Evolutionary conservation across 306 rosid genomes (phyloP).

Genomic region (Vigna nakashimae): DNA sequence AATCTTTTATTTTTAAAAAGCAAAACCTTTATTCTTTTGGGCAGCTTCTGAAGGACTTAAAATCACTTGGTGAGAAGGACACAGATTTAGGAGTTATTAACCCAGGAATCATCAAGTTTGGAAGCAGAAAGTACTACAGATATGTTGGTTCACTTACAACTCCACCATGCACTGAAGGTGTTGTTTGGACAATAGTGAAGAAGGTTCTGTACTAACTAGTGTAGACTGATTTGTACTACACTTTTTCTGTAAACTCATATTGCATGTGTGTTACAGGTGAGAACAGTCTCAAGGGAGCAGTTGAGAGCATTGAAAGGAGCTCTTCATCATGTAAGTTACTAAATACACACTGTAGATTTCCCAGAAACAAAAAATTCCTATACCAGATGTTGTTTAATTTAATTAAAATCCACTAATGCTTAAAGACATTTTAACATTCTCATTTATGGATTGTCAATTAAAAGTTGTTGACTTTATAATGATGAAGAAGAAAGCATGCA

Average conservation of each 20-base stretch:
- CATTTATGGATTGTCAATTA: background rate
- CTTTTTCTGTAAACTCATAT: background rate
- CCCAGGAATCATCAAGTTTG: conserved; percentile 64
- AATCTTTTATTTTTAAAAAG: background rate
- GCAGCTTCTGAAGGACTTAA: conserved; percentile 59
- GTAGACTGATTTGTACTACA: background rate
- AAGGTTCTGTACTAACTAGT: conserved; percentile 55
- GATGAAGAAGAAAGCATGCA: background rate
- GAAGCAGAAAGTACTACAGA: conserved; percentile 72
- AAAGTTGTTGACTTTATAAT: background rate
- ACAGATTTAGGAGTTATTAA: conserved; percentile 61
- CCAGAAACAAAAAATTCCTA: background rate
- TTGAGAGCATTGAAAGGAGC: conserved; percentile 56
- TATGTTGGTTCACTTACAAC: conserved; percentile 80
- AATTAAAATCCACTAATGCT: background rate
- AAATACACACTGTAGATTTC: background rate
- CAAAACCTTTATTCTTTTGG: background rate
- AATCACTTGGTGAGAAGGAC: conserved; percentile 48
- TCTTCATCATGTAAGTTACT: conserved; percentile 66
- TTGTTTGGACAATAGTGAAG: conserved; percentile 69
- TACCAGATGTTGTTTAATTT: background rate
- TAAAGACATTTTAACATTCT: background rate
- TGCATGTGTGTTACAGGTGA: conserved; percentile 56
- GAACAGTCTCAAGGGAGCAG: conserved; percentile 73
- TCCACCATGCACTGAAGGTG: conserved; percentile 87